Evolutionary conservation across 495 filamentous ascomycete genomes (phyloP).

Genomic region (Apodospora peruviana): DNA sequence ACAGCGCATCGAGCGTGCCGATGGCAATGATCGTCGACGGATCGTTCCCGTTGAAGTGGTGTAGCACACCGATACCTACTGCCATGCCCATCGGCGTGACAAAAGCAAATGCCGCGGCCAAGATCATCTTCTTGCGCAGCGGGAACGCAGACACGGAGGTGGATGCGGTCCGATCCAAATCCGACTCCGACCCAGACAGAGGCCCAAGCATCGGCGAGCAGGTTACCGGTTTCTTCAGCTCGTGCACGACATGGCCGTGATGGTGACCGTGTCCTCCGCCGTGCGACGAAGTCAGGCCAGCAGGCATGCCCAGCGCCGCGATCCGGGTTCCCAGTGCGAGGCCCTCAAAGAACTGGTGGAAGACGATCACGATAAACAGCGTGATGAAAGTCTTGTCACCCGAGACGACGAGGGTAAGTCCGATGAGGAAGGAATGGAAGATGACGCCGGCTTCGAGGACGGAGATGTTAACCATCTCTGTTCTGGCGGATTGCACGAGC

Average conservation of each 20-base stretch:
- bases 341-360: conserved; percentile 75
- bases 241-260: conserved; percentile 5
- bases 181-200: background rate
- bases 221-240: too few relatives aligned
- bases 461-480: conserved; percentile 49
- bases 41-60: conserved; percentile 52
- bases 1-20: conserved; percentile 53
- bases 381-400: conserved; percentile 51
- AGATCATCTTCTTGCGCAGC: conserved; percentile 36
- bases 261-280: conserved; percentile 5
- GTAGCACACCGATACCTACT: conserved; percentile 50
- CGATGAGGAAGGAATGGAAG: conserved; percentile 64
- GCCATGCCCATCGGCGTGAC: conserved; percentile 55
- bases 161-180: background rate
- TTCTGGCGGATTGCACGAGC: background rate
- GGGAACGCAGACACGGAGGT: conserved; percentile 12
- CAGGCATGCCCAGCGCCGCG: conserved; percentile 42
- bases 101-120: conserved; percentile 47
- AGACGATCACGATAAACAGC: conserved; percentile 54
- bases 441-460: conserved; percentile 68
- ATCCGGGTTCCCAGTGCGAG: conserved; percentile 71
- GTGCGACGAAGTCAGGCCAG: background rate
- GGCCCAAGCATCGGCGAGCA: conserved; percentile 2
- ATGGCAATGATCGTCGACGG: conserved; percentile 48
- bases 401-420: conserved; percentile 53